Evolutionary conservation across 768 basidiomycete species (phyloP), one percentile per base, ranked within the genome.

Genomic region (Serendipita sp.): DNA sequence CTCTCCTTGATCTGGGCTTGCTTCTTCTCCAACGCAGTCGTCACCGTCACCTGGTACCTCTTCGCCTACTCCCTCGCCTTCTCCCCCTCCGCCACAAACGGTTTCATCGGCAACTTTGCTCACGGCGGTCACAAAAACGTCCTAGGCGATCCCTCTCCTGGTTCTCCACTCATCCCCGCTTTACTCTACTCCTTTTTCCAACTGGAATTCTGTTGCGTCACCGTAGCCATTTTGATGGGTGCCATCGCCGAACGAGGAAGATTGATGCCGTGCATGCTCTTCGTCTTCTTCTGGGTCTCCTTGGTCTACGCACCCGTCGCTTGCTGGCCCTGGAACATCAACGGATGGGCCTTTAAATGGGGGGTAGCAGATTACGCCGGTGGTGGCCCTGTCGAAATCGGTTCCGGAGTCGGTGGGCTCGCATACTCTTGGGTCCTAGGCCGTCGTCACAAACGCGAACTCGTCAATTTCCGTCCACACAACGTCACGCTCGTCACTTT

Each of bases 361-460:
- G 92, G 92, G 15, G 87, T 88, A 30, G 77, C 90, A 53, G 91
- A 95, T 73, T 96, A 89, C 71, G 92, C 92, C 64, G 91, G 90
- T 80, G 90, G 90, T 16, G 88, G 88, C 8, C 91, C 91, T 13
- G 90, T 93, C 68, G 89, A 92, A 73, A 90, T 92, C 66, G 86
- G 86, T 56, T 87, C 85, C 67, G 93, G 93, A 28, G 81, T 91
- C 35, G 85, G 85, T 30, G 88, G 91, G 2, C 81, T 96, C 64
- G 91, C 92, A 0, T 90, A 85, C 74, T 83, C 92, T 13, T 84
- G 90, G 83, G 86, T 90, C 66, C 82, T 97, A 65, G 93, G 93
- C 18, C 84, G 85, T 60, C 81, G 93, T 66, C 79, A 84, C 67
- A 84, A 87, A 68, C 80, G 80, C 51, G 86, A 89, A 69, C 73